Evolutionary conservation across 1,139 yeast species (phyloP).

Genomic region (Blastobotrys serpentis): DNA sequence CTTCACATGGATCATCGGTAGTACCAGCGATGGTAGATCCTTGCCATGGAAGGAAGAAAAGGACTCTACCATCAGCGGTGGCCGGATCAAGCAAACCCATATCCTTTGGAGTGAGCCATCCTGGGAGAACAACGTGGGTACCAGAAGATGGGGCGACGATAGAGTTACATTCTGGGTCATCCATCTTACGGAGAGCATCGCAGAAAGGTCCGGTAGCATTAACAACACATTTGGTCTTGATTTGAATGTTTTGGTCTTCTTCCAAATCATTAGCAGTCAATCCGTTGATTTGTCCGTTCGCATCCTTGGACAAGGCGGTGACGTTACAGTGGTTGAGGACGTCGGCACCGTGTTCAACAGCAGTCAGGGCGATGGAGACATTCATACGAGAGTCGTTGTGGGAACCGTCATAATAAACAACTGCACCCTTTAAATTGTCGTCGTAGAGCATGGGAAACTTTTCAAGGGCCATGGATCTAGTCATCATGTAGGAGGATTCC

Average conservation of each 20-base stretch:
- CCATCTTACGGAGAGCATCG: constrained; percentile 84
- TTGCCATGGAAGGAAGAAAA: constrained; percentile 98
- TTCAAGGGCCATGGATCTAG: constrained; percentile 65
- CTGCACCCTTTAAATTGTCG: constrained; percentile 78
- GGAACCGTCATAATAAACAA: constrained; percentile 93
- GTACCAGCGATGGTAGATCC: constrained; percentile 96
- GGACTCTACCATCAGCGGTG: constrained; percentile 93
- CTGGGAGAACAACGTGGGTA: constrained; percentile 89
- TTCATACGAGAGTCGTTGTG: constrained; percentile 94
- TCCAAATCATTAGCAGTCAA: constrained; percentile 75
- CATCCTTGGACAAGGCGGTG: constrained; percentile 66
- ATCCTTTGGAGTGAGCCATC: constrained; percentile 83
- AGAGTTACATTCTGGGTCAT: constrained; percentile 53
- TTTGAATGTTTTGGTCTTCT: constrained; percentile 44
- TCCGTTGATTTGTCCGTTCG: constrained; percentile 64
- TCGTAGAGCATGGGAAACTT: constrained; percentile 87
- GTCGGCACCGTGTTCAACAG: constrained; percentile 85
- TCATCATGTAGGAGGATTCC: constrained; percentile 71
- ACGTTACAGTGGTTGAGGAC: constrained; percentile 86
- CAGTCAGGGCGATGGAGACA: constrained; percentile 80
- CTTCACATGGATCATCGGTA: constrained; percentile 79
- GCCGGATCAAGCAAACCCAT: constrained; percentile 90
- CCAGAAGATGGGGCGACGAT: constrained; percentile 96
- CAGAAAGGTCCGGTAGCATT: constrained; percentile 96
- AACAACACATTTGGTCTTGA: constrained; percentile 72